phyloP scores from a whole-genome alignment of 352 stramenopile species.

The Globisporangium paroecandrum region DNA sequence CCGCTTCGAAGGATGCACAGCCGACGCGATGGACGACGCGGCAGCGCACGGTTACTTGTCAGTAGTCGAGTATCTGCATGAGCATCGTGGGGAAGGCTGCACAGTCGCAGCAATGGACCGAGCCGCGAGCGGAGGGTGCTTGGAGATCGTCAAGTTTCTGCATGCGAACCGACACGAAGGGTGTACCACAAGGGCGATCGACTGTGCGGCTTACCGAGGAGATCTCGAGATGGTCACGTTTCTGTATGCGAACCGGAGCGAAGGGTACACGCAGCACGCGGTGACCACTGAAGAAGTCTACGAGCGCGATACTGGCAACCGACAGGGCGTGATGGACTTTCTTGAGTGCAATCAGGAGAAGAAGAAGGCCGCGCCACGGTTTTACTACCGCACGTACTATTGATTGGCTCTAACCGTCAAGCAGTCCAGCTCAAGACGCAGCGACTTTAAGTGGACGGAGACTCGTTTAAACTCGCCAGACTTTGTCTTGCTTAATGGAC shows the following conservation, averaged over 20 bases:
- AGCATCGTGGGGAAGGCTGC: neutral
- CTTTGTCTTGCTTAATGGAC: too few relatives aligned
- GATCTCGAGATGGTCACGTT: neutral
- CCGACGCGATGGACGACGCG: neutral
- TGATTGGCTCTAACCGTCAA: neutral
- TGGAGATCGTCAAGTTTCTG: neutral
- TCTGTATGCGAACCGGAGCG: neutral
- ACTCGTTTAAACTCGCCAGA: too few relatives aligned
- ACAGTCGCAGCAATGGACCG: neutral
- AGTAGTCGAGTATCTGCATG: conserved; percentile 10
- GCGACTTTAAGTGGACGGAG: too few relatives aligned
- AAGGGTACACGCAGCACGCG: neutral
- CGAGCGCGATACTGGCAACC: neutral
- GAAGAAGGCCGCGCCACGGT: neutral
- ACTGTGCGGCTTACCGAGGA: neutral
- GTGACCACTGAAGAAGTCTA: neutral
- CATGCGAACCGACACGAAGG: conserved; percentile 1
- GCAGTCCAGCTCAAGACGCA: too few relatives aligned
- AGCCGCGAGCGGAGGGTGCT: neutral
- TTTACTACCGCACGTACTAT: neutral
- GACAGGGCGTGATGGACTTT: neutral
- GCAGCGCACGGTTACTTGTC: neutral
- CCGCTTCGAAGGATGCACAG: neutral
- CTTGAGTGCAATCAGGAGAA: neutral
- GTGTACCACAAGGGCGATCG: neutral